Evolutionary conservation across 179 eudicot species (phyloP).

Genomic region (Amaranthus tricolor): DNA sequence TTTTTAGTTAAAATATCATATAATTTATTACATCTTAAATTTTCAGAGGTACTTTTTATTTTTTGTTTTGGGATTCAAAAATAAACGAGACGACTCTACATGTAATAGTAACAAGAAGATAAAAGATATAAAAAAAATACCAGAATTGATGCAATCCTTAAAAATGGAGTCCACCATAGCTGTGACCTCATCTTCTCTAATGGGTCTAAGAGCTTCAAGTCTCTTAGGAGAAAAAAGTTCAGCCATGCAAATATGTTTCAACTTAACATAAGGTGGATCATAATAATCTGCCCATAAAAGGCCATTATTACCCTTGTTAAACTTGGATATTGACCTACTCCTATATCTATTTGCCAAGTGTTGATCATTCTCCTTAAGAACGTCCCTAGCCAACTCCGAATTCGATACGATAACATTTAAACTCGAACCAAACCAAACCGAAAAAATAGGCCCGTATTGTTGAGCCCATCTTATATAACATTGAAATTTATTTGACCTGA

Average conservation of each 20-base stretch:
- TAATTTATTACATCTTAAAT: too few species aligned
- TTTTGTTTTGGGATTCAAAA: too few species aligned
- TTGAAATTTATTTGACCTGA: constrained; percentile 16
- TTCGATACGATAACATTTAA: constrained; percentile 33
- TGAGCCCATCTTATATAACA: constrained; percentile 27
- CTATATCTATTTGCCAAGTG: constrained; percentile 36
- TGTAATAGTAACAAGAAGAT: neutral
- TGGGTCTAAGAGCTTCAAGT: constrained; percentile 63
- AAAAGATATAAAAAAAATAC: constrained; percentile 21
- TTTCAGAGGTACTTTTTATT: too few species aligned
- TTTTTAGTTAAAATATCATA: too few species aligned
- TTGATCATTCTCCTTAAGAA: constrained; percentile 43
- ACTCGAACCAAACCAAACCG: constrained; percentile 34
- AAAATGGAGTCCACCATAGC: constrained; percentile 60
- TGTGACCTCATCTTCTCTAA: constrained; percentile 65
- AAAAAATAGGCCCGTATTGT: constrained; percentile 34
- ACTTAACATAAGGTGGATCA: constrained; percentile 46
- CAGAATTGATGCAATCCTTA: constrained; percentile 42
- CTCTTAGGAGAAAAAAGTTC: constrained; percentile 62
- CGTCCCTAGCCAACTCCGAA: constrained; percentile 37
- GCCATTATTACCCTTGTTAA: constrained; percentile 29
- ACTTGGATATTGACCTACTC: constrained; percentile 13
- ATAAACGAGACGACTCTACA: too few species aligned
- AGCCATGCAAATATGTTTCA: constrained; percentile 32
- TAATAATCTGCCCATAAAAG: constrained; percentile 43